A percentile compares a stretch with the other conserved stretches of the same genome.
These are phyloP conservation scores for Phytopythium chamaehyphon DNA, from an alignment of 352 stramenopile species.

Conservation along the genomic window DNA sequence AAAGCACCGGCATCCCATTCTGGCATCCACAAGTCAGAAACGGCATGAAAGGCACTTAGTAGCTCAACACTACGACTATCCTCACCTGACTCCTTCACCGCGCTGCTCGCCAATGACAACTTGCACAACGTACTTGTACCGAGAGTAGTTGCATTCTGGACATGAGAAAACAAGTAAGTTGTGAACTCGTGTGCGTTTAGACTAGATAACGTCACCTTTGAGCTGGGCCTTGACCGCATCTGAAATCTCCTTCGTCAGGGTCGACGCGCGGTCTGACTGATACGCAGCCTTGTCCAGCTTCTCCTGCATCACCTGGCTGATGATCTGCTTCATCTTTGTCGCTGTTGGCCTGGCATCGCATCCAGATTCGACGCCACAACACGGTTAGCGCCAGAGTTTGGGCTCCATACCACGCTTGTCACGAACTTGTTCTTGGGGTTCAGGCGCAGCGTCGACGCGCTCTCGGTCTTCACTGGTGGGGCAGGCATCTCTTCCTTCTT, in stretches of 20 bases:
- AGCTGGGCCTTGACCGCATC: conserved; percentile 81
- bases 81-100: conserved; percentile 76
- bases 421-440: conserved; percentile 35
- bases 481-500: conserved; percentile 31
- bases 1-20: conserved; percentile 89
- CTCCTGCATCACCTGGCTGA: conserved; percentile 55
- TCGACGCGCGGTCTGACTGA: conserved; percentile 69
- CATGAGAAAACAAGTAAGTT: not conserved
- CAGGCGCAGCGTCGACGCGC: conserved; percentile 38
- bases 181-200: not conserved
- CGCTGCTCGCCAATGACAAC: conserved; percentile 89
- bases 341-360: conserved; percentile 66
- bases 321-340: conserved; percentile 81
- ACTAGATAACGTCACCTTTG: conserved; percentile 51
- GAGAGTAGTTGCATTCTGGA: conserved; percentile 58
- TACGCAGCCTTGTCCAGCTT: conserved; percentile 64
- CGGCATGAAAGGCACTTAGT: no score
- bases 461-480: conserved; percentile 27
- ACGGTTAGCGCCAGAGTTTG: not conserved
- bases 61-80: not conserved
- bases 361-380: not conserved
- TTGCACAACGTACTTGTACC: conserved; percentile 91
- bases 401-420: not conserved
- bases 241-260: conserved; percentile 83
- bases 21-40: conserved; percentile 7